Evolutionary conservation across 768 basidiomycete species (phyloP), one percentile per base, ranked within the genome.

Genomic region (Lentinula lateritia): DNA sequence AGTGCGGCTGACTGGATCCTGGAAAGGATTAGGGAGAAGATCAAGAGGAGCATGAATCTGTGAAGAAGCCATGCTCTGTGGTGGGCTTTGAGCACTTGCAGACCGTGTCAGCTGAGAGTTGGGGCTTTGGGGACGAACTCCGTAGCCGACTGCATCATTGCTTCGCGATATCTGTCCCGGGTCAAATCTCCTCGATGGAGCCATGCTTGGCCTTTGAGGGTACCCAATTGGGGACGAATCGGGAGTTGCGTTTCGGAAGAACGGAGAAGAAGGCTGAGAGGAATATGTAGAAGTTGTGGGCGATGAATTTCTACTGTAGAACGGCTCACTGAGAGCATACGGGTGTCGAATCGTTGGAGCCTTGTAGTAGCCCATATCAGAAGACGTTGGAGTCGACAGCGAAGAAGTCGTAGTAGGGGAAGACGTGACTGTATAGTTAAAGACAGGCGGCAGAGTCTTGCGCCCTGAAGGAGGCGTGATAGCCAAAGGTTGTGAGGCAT

Each of bases 1-100:
- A 15, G 38, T 43, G 20, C 66, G 66, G 45, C 69, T 67, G 18
- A 67, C 43, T 36, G 58, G 65, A 36, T 71, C 72, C 35, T 60
- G 42, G 36, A 67, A 70, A 6, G 67, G 63, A 42, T 67, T 68
- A 1, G 65, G 61, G 18, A 67, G n/a, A 35, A 20, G 55, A n/a
- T 58, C 48, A 23, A 50, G 46, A 41, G 46, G 62, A 35, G 36
- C 57, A 50, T 53, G 42, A 41, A 50, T 39, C 39, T 35, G 23
- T 20, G 56, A 32, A 35, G 54, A 60, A 0, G n/a, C 57, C 42
- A 61, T 50, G 9, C 36, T 55, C 39, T 18, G 38, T 20, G 53
- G 53, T 1, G 53, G 38, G 36, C 53, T 54, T 39, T 23, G 55
- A 3, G 55, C 20, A 42, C 54, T 55, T 42, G n/a, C 54, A 41